A percentile compares a stretch with the other conserved stretches of the same genome.
These are phyloP conservation scores for Wickerhamiella shivajii DNA, from an alignment of 805 yeast genomes.

Conservation along the genomic window DNA sequence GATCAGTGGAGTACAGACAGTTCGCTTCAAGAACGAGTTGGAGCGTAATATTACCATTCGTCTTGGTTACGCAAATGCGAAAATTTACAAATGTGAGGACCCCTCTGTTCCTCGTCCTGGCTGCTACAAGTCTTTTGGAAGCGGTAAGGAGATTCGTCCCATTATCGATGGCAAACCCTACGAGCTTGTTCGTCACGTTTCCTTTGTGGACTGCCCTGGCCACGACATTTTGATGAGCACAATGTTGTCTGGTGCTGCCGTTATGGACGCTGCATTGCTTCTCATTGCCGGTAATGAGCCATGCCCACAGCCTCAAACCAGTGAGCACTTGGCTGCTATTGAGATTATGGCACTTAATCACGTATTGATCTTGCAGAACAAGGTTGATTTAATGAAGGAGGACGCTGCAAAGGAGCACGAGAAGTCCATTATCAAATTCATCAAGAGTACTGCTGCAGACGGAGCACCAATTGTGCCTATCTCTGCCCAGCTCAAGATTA, in stretches of 20 bases:
- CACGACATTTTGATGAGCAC: conserved; percentile 99
- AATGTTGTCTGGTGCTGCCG: conserved; percentile 99
- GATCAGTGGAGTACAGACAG: conserved; percentile 97
- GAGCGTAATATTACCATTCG: conserved; percentile 98
- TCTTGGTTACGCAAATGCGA: conserved; percentile 97
- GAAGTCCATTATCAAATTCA: conserved; percentile 78
- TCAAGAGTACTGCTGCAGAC: conserved; percentile 96
- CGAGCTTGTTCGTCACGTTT: conserved; percentile 84
- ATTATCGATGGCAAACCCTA: conserved; percentile 80
- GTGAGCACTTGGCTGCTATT: conserved; percentile 98
- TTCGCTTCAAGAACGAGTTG: conserved; percentile 95
- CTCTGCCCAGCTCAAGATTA: conserved; percentile 95
- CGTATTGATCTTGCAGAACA: conserved; percentile 90
- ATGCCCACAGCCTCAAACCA: conserved; percentile 99
- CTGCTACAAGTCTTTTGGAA: conserved; percentile 85
- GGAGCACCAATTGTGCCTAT: conserved; percentile 99
- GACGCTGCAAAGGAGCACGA: conserved; percentile 93
- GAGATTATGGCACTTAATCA: conserved; percentile 98
- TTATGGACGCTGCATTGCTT: conserved; percentile 97
- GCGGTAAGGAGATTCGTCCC: conserved; percentile 90
- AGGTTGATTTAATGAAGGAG: conserved; percentile 97
- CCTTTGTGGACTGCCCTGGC: conserved; percentile 99
- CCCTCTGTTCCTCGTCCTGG: conserved; percentile 83
- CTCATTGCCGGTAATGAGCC: conserved; percentile 97
- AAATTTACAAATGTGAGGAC: conserved; percentile 85